These are phyloP conservation scores for Gossypium gossypioides DNA, from an alignment of 441 rosid genomes.

Conservation along the genomic window DNA sequence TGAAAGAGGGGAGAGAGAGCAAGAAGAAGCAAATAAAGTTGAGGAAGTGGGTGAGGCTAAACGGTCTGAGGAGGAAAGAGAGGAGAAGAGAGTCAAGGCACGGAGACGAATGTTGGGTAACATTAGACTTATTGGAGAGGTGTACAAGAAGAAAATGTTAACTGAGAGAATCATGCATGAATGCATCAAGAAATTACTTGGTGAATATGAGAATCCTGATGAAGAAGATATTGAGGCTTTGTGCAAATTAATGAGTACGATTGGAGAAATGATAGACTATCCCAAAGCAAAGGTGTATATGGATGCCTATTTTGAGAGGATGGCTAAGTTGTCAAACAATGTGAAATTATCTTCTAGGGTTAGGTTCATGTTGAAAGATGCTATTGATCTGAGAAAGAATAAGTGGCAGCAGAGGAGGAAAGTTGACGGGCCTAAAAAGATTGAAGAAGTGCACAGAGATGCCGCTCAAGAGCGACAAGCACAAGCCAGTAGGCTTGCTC, in stretches of 20 bases:
- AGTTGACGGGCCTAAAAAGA: constrained; percentile 96
- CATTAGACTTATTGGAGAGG: constrained; percentile 90
- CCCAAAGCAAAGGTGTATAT: constrained; percentile 52
- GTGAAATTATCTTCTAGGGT: constrained; percentile 66
- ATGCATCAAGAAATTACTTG: constrained; percentile 71
- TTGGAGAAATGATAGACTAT: constrained; percentile 85
- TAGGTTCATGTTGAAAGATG: constrained; percentile 87
- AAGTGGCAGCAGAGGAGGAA: constrained; percentile 97
- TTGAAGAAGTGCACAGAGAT: constrained; percentile 96
- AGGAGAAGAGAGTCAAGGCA: constrained; percentile 75
- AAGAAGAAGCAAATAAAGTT: constrained; percentile 4
- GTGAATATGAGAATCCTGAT: constrained; percentile 68
- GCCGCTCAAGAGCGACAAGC: constrained; percentile 93
- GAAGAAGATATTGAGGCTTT: constrained; percentile 93
- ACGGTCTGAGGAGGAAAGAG: constrained; percentile 63
- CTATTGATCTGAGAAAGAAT: constrained; percentile 78
- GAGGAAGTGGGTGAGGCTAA: background rate
- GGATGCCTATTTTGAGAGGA: constrained; percentile 71
- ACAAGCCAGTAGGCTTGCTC: constrained; percentile 61
- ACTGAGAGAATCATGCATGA: constrained; percentile 86
- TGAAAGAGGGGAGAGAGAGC: constrained; percentile 26
- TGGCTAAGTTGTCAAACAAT: constrained; percentile 55
- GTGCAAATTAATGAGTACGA: constrained; percentile 88
- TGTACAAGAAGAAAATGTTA: constrained; percentile 79
- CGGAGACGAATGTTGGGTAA: constrained; percentile 90